These are phyloP conservation scores for Ensete ventricosum DNA, from an alignment of 176 grass and related monocot genomes.

Conservation along the genomic window DNA sequence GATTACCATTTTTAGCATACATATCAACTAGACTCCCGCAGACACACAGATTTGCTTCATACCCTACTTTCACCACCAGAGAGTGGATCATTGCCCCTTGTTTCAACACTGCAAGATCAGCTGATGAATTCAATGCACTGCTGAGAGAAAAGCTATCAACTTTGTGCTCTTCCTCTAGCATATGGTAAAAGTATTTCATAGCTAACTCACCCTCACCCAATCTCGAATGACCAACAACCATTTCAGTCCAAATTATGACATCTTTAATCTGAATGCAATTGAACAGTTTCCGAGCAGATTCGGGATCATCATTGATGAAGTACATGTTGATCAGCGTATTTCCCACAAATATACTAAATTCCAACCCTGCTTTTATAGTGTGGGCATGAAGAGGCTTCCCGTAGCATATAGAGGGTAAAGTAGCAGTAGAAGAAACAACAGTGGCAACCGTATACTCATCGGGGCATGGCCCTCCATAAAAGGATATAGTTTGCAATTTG, in stretches of 20 bases:
- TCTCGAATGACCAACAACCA: constrained; percentile 68
- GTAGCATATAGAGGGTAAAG: constrained; percentile 44
- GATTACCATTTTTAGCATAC: constrained; percentile 72
- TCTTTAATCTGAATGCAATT: constrained; percentile 43
- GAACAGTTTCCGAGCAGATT: constrained; percentile 49
- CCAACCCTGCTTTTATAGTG: constrained; percentile 46
- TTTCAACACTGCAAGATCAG: constrained; percentile 57
- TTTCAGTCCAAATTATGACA: constrained; percentile 94
- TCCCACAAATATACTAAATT: constrained; percentile 50
- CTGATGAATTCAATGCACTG: constrained; percentile 55
- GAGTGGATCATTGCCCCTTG: constrained; percentile 76
- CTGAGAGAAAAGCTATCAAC: constrained; percentile 85
- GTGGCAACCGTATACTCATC: constrained; percentile 77
- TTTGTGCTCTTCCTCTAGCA: constrained; percentile 57
- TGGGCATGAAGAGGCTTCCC: constrained; percentile 61
- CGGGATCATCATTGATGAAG: constrained; percentile 50
- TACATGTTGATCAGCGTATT: constrained; percentile 95
- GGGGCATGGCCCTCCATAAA: constrained; percentile 19
- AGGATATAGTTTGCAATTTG: constrained; percentile 27
- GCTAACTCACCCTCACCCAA: constrained; percentile 62
- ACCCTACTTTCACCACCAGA: constrained; percentile 54
- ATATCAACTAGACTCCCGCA: constrained; percentile 76
- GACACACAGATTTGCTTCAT: constrained; percentile 61
- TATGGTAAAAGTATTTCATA: constrained; percentile 54
- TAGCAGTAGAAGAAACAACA: constrained; percentile 47